These are phyloP conservation scores for Blastocladiella emersonii DNA, from an alignment of 371 early-diverging fungal genomes.

Conservation along the genomic window DNA sequence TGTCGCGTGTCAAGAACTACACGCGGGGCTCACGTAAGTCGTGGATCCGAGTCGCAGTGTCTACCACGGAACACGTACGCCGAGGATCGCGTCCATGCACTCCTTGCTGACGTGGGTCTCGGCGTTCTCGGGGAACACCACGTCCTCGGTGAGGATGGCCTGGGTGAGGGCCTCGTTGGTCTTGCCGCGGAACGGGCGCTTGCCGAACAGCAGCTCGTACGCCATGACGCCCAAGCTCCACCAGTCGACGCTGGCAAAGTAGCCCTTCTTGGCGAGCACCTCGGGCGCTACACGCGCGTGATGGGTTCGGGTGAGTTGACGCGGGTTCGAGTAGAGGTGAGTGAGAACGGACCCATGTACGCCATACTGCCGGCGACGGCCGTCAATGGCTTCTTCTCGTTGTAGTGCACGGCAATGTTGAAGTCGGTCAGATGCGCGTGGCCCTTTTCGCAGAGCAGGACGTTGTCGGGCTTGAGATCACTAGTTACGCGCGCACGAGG, in stretches of 20 bases:
- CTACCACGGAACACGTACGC: conserved; percentile 18
- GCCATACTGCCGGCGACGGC: conserved; percentile 65
- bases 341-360: conserved; percentile 34
- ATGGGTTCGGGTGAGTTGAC: neutral
- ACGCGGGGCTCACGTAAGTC: too few species aligned
- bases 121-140: conserved; percentile 43
- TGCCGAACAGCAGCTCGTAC: conserved; percentile 64
- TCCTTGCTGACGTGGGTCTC: conserved; percentile 27
- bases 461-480: conserved; percentile 87
- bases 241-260: conserved; percentile 62
- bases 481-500: conserved; percentile 22
- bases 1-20: conserved; percentile 32
- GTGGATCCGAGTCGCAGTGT: too few species aligned
- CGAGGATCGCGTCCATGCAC: conserved; percentile 39
- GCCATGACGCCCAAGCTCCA: conserved; percentile 77
- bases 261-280: conserved; percentile 51
- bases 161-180: conserved; percentile 58
- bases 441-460: conserved; percentile 71
- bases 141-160: conserved; percentile 39
- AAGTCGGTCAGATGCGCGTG: conserved; percentile 85
- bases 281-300: conserved; percentile 46
- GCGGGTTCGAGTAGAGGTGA: neutral
- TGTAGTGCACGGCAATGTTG: conserved; percentile 58
- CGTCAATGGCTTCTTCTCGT: conserved; percentile 35
- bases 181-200: conserved; percentile 72